Base-by-base conservation (phyloP, 2,329 filamentous ascomycete genomes). In the Aspergillus piperis region DNA sequence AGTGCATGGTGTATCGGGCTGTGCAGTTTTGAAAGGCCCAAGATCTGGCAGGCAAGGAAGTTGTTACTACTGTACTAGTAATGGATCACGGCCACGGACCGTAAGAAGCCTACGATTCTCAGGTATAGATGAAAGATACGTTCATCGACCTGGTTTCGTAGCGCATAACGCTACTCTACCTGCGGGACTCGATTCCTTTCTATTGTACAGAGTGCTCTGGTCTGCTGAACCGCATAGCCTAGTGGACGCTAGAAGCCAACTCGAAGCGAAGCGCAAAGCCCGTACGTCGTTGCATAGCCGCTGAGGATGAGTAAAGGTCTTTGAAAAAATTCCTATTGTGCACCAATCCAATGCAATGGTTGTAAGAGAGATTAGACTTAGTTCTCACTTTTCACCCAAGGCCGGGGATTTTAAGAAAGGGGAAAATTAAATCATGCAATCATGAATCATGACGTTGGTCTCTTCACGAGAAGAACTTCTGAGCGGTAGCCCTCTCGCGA, bases 401-500 rank as follows among this genome's bases (percentile, higher is more conserved):
- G 48, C 42, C 41, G 49, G 41, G 48, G 56, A 62, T 58, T 61
- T 39, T 51, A 54, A 57, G 58, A 65, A 66, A 36, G 1, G 58
- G 59, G 41, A 55, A 65, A 68, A 66, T 66, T 67, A 69, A 66
- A 69, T 67, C 69, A 68, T 67, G 61, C 62, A 68, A 60, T 70
- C 67, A 68, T 73, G 65, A 71, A 67, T 70, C 69, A 66, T 71
- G 65, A 67, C 47, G 49, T 41, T 57, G 10, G 25, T 53, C 51
- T 38, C 54, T 36, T 77, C 71, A 88, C 42, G 81, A 76, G 74
- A 98, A 98, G 79, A 96, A 95, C 81, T 96, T 98, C 81, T 90
- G 90, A 75, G 94, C 96, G 5, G 89, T 90, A 68, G 90, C 91
- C 85, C 93, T 96, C 82, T 97, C 91, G 86, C 93, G 96, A 75